Conservation (phyloP, 2,329 filamentous ascomycete genomes). For the Trichoderma sp. region DNA sequence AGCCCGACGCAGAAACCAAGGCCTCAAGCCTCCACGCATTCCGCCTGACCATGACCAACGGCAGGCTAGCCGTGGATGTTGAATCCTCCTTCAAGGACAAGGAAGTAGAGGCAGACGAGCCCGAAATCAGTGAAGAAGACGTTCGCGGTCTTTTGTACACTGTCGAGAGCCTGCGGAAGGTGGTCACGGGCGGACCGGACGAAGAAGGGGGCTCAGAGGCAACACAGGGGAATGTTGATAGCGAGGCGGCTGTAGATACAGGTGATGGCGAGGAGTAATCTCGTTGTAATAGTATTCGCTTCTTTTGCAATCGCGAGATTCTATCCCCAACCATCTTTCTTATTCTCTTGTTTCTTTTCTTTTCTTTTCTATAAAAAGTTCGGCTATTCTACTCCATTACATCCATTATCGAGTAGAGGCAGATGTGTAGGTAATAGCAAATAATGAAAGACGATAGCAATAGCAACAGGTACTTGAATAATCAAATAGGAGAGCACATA, state of each 20-base stretch:
- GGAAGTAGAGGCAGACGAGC: conserved; percentile 29
- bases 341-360: too few species aligned
- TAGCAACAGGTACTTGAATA: not conserved
- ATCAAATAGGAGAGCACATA: not conserved
- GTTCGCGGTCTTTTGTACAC: conserved; percentile 44
- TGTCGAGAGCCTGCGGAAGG: conserved; percentile 48
- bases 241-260: conserved; percentile 10
- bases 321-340: not conserved
- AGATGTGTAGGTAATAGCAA: too few species aligned
- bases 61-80: conserved; percentile 31
- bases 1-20: conserved; percentile 32
- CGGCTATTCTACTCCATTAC: too few species aligned
- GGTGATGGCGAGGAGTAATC: conserved; percentile 4
- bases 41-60: conserved; percentile 32
- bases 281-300: not conserved
- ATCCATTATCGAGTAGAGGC: too few species aligned
- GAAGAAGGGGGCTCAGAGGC: conserved; percentile 23
- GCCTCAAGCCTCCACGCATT: conserved; percentile 33
- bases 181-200: conserved; percentile 27
- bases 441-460: too few species aligned
- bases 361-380: too few species aligned
- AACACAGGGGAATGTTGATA: conserved; percentile 8
- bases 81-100: conserved; percentile 28
- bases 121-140: conserved; percentile 37
- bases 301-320: not conserved